These are phyloP conservation scores for Jaltomata sinuosa DNA, from an alignment of 257 asterid species.

Conservation along the genomic window DNA sequence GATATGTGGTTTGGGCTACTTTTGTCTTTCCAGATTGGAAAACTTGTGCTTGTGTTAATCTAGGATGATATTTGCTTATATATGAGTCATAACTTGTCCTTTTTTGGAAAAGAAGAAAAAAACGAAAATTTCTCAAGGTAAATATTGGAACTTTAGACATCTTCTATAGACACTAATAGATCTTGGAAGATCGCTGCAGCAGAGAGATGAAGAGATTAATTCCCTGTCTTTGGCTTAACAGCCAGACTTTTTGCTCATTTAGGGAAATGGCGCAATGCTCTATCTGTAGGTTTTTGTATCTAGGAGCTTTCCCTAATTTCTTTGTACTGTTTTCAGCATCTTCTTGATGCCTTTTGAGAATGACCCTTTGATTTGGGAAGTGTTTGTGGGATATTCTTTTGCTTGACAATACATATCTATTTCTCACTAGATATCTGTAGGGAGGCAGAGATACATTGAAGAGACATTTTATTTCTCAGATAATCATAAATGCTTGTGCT, in stretches of 20 bases:
- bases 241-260: too few relatives aligned
- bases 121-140: not conserved
- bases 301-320: not conserved
- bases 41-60: not conserved
- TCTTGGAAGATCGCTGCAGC: not conserved
- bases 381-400: not conserved
- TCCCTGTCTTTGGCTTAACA: too few relatives aligned
- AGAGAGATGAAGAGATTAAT: too few relatives aligned
- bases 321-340: not conserved
- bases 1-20: not conserved
- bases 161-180: not conserved
- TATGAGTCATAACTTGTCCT: not conserved
- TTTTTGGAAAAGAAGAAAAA: not conserved
- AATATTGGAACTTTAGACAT: not conserved
- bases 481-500: slow-evolving; percentile 15
- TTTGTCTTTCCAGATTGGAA: not conserved
- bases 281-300: too few relatives aligned
- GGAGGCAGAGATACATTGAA: not conserved
- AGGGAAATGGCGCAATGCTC: too few relatives aligned
- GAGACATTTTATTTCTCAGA: slow-evolving; percentile 1
- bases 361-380: not conserved
- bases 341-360: not conserved
- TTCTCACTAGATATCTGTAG: not conserved
- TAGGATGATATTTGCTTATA: not conserved
- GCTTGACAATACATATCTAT: not conserved